phyloP scores from a whole-genome alignment of 352 stramenopile genomes.

The Labyrinthula sp. region DNA sequence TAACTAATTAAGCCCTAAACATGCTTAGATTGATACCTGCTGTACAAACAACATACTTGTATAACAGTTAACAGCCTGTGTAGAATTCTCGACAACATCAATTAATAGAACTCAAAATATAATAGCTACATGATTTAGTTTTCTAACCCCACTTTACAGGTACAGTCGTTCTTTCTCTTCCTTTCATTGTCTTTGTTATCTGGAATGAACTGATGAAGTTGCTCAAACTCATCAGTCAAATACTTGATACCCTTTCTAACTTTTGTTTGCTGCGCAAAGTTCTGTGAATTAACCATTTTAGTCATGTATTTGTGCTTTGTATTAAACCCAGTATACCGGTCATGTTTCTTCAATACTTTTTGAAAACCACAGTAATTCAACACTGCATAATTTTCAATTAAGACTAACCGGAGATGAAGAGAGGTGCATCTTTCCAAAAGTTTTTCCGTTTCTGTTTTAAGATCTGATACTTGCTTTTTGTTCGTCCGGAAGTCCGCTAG shows the following conservation, averaged over 20 bases:
- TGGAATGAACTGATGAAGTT: background rate
- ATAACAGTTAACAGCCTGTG: too few species aligned
- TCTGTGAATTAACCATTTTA: constrained; percentile 54
- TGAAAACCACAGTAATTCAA: constrained; percentile 66
- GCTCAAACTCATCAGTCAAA: constrained; percentile 8
- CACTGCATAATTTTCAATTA: constrained; percentile 66
- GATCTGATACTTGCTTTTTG: background rate
- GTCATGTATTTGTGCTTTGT: constrained; percentile 47
- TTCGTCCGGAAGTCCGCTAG: constrained; percentile 5
- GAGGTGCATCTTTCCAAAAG: constrained; percentile 29
- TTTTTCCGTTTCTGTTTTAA: background rate
- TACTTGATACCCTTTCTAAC: constrained; percentile 12
- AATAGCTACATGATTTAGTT: too few species aligned
- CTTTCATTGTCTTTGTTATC: too few species aligned
- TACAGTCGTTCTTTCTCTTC: too few species aligned
- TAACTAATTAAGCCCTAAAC: too few species aligned
- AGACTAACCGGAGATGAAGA: constrained; percentile 57
- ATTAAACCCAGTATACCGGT: constrained; percentile 48
- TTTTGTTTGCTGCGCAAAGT: constrained; percentile 41
- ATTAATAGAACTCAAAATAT: too few species aligned
- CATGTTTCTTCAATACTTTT: constrained; percentile 72
- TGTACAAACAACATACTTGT: too few species aligned
- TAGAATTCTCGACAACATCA: too few species aligned
- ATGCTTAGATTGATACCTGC: too few species aligned
- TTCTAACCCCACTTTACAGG: too few species aligned